Percentiles rank a stretch among this genome's conserved stretches.
phyloP scores from a whole-genome alignment of 805 yeast species.

The Monosporozyma aerobia region DNA sequence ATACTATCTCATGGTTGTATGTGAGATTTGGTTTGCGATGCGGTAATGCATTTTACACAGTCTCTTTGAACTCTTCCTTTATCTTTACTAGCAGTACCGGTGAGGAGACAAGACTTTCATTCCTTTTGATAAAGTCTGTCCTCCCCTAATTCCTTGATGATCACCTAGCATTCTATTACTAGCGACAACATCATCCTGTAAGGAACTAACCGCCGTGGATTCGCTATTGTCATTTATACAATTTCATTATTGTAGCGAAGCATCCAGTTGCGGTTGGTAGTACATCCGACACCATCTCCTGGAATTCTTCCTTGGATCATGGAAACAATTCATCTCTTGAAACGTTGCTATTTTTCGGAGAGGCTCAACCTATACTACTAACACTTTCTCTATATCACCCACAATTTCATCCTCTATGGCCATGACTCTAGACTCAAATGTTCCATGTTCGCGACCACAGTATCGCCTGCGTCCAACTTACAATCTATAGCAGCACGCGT shows the following conservation, averaged over 20 bases:
- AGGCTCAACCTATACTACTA: background rate
- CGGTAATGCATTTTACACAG: background rate
- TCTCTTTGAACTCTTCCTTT: background rate
- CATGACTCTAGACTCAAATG: background rate
- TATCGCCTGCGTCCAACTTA: background rate
- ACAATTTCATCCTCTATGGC: background rate
- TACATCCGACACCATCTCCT: background rate
- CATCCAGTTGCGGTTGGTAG: background rate
- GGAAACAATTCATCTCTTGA: background rate
- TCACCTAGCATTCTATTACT: constrained; percentile 2
- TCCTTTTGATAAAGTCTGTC: constrained; percentile 5
- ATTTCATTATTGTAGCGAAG: no score
- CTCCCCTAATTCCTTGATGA: constrained; percentile 6
- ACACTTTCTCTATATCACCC: background rate
- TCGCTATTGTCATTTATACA: no score
- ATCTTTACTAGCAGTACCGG: constrained; percentile 11
- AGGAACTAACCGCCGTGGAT: constrained; percentile 8
- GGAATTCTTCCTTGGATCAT: background rate
- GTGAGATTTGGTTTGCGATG: background rate
- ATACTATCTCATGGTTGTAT: constrained; percentile 2
- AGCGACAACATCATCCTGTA: constrained; percentile 8
- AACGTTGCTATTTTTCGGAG: no score
- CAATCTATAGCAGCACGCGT: background rate
- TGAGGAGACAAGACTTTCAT: constrained; percentile 9
- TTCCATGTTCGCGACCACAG: background rate